Base-by-base conservation (phyloP, 768 basidiomycete genomes). In the Pisolithus sp. region DNA sequence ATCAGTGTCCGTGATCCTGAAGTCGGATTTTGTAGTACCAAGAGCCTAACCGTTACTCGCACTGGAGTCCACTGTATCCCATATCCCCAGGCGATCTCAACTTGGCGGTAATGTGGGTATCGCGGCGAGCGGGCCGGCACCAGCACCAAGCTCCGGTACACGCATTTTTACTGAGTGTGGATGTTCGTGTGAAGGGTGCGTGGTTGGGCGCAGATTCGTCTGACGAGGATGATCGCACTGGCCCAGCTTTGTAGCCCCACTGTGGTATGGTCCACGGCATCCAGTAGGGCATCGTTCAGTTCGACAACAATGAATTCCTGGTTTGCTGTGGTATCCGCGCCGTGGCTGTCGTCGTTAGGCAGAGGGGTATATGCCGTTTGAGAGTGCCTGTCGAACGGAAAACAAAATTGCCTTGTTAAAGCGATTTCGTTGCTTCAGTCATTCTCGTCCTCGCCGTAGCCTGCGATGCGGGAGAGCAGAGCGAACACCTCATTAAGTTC, bases 171-270 rank as follows among this genome's bases (percentile, higher is more conserved):
- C n/a, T 28, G 26, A 4, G 7, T n/a, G 17, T 15, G 17, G 12
- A 28, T 4, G 7, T 23, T 17, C 23, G 4, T 17, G 24, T 30
- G 41, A 42, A 13, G 21, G 21, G 12, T 42, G 52, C 31, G 10
- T 40, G 9, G 24, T 7, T 71, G 60, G 8, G 68, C 63, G 41
- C 81, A 83, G 46, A 91, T 73, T 44, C 76, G 75, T 58, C 84
- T 77, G 1, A 82, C 82, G 44, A 93, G 74, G 34, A 88, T 66
- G 60, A 89, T 85, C n/a, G 83, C 79, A 59, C 85, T 84, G 7
- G 81, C 88, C 90, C 90, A 92, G 60, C 86, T 90, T 66, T 92
- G 89, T 41, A 92, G 69, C 0, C 90, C 89, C 28, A 90, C 88
- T 17, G 81, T 82, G 9, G 86, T 89, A 63, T 90, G 84, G 62